Percentiles rank a stretch among this genome's conserved stretches.
These are phyloP conservation scores for Geopyxis carbonaria DNA, from an alignment of 495 filamentous ascomycete genomes.

Conservation along the genomic window DNA sequence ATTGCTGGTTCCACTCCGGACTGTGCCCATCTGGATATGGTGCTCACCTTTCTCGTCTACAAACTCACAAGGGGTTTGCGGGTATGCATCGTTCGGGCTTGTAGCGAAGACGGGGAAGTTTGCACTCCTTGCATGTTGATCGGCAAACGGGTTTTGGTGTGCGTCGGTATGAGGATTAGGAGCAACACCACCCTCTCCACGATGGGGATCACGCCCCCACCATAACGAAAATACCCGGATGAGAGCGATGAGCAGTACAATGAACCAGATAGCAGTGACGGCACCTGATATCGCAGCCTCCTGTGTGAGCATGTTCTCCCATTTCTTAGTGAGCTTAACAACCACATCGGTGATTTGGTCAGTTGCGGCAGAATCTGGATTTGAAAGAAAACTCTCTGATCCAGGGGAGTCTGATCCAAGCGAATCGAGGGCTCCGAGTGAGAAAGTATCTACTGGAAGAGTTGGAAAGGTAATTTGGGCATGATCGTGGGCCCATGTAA, in stretches of 20 bases:
- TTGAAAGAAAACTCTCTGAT: slow-evolving; percentile 56
- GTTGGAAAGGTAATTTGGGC: slow-evolving; percentile 68
- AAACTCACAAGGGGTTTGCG: too few relatives aligned
- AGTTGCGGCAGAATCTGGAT: slow-evolving; percentile 47
- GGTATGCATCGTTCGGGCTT: too few relatives aligned
- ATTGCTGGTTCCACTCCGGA: too few relatives aligned
- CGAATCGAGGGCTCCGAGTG: slow-evolving; percentile 51
- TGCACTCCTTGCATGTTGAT: too few relatives aligned
- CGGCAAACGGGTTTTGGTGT: too few relatives aligned
- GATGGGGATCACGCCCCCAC: slow-evolving; percentile 33
- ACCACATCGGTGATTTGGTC: slow-evolving; percentile 71
- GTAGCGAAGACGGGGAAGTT: too few relatives aligned
- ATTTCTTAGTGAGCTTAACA: slow-evolving; percentile 40
- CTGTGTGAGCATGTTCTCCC: slow-evolving; percentile 46
- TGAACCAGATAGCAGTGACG: slow-evolving; percentile 55
- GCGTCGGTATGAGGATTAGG: too few relatives aligned
- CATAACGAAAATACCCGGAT: slow-evolving; percentile 42
- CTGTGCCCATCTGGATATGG: too few relatives aligned
- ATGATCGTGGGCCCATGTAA: slow-evolving; percentile 77
- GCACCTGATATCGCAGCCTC: slow-evolving; percentile 61
- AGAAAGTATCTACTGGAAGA: slow-evolving; percentile 67
- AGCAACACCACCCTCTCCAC: slow-evolving; percentile 37
- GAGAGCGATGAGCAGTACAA: slow-evolving; percentile 58
- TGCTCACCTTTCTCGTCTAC: too few relatives aligned
- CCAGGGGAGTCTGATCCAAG: slow-evolving; percentile 37